These are phyloP conservation scores for Microcyclospora pomicola DNA, from an alignment of 2,329 filamentous ascomycete species.

Conservation along the genomic window DNA sequence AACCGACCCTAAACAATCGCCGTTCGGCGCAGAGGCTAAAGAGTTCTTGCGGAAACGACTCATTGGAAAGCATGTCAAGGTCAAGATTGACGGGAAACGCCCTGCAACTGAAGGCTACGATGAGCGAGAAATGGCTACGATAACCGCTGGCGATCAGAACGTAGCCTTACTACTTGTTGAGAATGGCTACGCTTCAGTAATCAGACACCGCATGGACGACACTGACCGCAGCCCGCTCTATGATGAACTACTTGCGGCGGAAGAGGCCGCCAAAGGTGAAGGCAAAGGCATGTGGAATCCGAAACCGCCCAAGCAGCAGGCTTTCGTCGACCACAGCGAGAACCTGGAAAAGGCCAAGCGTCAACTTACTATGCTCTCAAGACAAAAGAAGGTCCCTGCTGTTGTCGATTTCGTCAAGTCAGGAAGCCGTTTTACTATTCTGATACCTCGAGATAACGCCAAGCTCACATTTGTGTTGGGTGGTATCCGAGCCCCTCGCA, in stretches of 20 bases:
- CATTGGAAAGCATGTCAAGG: constrained; percentile 89
- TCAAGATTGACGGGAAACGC: constrained; percentile 80
- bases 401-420: constrained; percentile 96
- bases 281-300: constrained; percentile 91
- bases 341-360: constrained; percentile 90
- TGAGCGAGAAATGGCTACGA: constrained; percentile 83
- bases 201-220: constrained; percentile 88
- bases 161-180: constrained; percentile 75
- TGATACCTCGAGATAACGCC: constrained; percentile 82
- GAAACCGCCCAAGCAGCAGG: constrained; percentile 70
- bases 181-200: constrained; percentile 83
- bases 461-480: constrained; percentile 92
- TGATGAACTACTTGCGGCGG: constrained; percentile 69
- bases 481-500: constrained; percentile 79
- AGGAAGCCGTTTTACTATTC: constrained; percentile 82
- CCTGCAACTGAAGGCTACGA: constrained; percentile 83
- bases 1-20: constrained; percentile 71
- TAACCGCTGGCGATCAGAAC: constrained; percentile 74
- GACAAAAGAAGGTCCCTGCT: constrained; percentile 83
- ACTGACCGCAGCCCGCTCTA: constrained; percentile 89
- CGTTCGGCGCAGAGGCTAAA: constrained; percentile 86
- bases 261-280: constrained; percentile 69
- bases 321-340: constrained; percentile 83
- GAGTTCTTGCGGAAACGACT: constrained; percentile 87
- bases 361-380: constrained; percentile 71